Conservation (phyloP, 176 grass and related monocot genomes). For the Canna indica region DNA sequence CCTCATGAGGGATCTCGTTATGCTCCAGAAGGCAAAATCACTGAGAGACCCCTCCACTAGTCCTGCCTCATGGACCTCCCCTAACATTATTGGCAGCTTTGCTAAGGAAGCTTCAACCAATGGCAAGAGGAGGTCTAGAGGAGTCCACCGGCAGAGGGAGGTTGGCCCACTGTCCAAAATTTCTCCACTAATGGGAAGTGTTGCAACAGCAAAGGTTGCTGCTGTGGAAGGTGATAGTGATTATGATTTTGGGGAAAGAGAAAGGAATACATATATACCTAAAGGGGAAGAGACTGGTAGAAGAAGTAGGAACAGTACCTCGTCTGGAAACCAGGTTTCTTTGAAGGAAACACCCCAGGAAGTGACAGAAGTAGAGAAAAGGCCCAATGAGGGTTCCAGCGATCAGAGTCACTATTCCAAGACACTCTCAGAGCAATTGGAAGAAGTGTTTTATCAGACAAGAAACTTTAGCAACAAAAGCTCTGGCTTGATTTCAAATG, state of each 20-base stretch:
- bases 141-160: neutral
- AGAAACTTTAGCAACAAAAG: neutral
- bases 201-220: slow-evolving; percentile 1
- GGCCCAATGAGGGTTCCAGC: neutral
- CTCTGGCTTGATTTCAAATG: neutral
- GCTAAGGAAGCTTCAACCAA: neutral
- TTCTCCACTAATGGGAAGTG: neutral
- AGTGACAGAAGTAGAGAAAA: neutral
- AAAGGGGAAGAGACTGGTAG: neutral
- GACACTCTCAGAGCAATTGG: slow-evolving; percentile 7
- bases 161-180: neutral
- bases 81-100: slow-evolving; percentile 3
- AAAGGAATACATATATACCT: neutral
- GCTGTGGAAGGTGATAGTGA: neutral
- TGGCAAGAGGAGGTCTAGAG: slow-evolving; percentile 6
- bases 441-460: neutral
- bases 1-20: slow-evolving; percentile 71
- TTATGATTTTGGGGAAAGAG: neutral
- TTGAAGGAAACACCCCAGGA: neutral
- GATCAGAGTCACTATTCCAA: neutral
- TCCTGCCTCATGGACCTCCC: slow-evolving; percentile 36
- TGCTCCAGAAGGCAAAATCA: slow-evolving; percentile 63
- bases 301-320: neutral
- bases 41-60: slow-evolving; percentile 75
- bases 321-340: neutral